Base-by-base conservation (phyloP, 2,329 filamentous ascomycete species). In the Penicillium sp. region DNA sequence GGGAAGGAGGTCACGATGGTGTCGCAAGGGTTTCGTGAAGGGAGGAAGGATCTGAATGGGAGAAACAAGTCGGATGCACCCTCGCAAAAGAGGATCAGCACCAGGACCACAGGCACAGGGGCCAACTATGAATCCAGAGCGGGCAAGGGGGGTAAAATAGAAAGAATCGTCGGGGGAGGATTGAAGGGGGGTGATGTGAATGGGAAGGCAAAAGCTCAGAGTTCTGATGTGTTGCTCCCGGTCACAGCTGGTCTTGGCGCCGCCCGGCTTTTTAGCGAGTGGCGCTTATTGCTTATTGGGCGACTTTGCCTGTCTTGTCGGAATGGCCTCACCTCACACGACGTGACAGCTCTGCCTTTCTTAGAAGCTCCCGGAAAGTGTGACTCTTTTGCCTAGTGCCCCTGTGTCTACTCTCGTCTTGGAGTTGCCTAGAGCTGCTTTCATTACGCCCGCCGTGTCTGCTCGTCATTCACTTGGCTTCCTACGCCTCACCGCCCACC, bases 31-130 rank as follows among this genome's bases (percentile, higher is more conserved):
- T 40, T 41, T 48, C 50, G 50, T 39, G 26, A 25, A 47, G 53
- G 51, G 54, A n/a, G n/a, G 49, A 52, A 56, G 50, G 46, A 45
- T 47, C 47, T 47, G 50, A 56, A 50, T 54, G 50, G 53, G 48
- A 54, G 57, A 58, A 50, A 51, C 54, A 50, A 51, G 44, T 46
- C 48, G 53, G 60, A 62, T 65, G 59, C 61, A 62, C 58, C 60
- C 62, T 65, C 63, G 53, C 51, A 48, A 51, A 50, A 58, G 61
- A 65, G 62, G 62, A 47, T 58, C 56, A 58, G 62, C 58, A 62
- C 58, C 57, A 55, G 23, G 18, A 60, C 57, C 60, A 62, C 57
- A 55, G 50, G 58, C 54, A 58, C 55, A 51, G 46, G 49, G 54
- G 58, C 59, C 59, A 53, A 49, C 53, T 53, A 48, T 29, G 36